Evolutionary conservation across 2,329 filamentous ascomycete species (phyloP).

Genomic region (Trichophyton mentagrophytes): DNA sequence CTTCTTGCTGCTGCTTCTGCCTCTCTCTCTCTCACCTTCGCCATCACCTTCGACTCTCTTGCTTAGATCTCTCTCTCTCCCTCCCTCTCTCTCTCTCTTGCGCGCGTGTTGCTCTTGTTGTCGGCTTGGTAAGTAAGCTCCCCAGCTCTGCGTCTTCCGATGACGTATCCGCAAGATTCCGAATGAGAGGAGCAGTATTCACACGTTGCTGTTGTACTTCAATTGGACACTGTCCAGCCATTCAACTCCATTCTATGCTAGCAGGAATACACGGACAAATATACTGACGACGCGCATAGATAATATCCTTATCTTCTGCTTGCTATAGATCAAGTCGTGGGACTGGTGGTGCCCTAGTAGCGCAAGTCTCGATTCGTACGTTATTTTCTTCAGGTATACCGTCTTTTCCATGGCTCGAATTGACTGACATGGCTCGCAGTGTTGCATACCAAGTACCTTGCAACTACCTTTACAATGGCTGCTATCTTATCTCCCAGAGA

Average conservation of each 20-base stretch:
- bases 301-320: background rate
- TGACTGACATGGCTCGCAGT: background rate
- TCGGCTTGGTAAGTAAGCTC: background rate
- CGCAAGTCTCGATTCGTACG: background rate
- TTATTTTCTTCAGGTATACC: background rate
- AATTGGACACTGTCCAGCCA: background rate
- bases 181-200: background rate
- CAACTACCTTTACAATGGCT: conserved; percentile 15
- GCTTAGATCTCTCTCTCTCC: background rate
- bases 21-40: background rate
- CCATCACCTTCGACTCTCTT: too few relatives aligned
- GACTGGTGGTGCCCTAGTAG: background rate
- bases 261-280: background rate
- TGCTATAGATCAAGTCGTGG: background rate
- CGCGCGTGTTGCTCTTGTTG: background rate
- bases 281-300: background rate
- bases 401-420: background rate
- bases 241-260: background rate
- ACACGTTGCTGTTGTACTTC: background rate
- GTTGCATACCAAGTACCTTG: background rate
- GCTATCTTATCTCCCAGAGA: conserved; percentile 13
- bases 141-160: background rate
- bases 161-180: background rate
- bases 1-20: background rate
- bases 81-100: background rate